Conservation (phyloP, 2,329 filamentous ascomycete genomes). For the Apiospora aurea region DNA sequence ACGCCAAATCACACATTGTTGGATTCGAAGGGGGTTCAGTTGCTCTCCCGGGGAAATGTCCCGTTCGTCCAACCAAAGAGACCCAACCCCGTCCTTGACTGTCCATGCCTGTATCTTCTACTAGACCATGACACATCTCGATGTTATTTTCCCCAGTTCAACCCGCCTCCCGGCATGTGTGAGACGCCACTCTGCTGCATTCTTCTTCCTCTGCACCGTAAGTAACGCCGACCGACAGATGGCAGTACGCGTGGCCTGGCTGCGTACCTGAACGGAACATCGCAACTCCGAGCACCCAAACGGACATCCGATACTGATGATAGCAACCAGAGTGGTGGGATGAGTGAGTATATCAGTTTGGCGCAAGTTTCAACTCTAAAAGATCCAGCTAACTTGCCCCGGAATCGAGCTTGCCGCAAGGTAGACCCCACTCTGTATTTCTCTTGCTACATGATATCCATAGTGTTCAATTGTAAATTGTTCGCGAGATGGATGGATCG, state of each 20-base stretch:
- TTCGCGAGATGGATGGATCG: background rate
- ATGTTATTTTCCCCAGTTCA: background rate
- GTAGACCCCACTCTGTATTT: background rate
- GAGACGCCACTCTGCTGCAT: background rate
- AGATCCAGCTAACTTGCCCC: background rate
- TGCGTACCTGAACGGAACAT: conserved; percentile 10
- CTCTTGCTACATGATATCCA: background rate
- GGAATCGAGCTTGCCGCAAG: background rate
- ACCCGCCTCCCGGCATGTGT: background rate
- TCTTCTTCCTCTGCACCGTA: background rate
- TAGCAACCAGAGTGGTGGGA: background rate
- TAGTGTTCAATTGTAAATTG: background rate
- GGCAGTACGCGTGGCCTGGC: conserved; percentile 9
- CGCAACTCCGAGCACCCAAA: conserved; percentile 11
- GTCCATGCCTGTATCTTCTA: background rate
- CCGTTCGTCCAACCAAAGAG: conserved; percentile 3
- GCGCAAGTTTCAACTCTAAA: background rate
- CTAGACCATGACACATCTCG: background rate
- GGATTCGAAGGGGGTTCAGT: background rate
- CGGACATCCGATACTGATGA: background rate
- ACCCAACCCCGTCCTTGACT: background rate
- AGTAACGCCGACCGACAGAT: background rate
- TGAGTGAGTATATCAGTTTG: background rate
- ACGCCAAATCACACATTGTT: conserved; percentile 7
- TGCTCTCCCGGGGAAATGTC: background rate